Conservation (phyloP, 768 basidiomycete species). For the Boletus barrowsii region DNA sequence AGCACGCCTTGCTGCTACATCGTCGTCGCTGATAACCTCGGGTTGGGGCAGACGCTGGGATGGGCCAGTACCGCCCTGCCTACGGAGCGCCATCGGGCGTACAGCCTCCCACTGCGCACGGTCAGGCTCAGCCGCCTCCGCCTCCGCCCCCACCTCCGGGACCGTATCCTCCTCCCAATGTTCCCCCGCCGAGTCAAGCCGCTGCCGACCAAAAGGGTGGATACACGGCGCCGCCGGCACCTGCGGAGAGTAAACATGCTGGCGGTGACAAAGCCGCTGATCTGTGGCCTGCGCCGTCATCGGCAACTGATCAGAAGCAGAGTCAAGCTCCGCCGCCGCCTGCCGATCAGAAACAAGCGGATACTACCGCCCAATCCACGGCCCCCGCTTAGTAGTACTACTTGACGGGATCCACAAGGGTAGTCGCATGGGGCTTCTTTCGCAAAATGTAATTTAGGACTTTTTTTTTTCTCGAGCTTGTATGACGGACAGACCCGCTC, state of each 20-base stretch:
- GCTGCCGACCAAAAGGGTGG: constrained; percentile 9
- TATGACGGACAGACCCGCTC: not conserved
- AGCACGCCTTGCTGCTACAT: not conserved
- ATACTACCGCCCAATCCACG: not conserved
- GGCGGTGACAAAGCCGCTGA: not conserved
- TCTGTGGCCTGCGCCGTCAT: not conserved
- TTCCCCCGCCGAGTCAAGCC: not conserved
- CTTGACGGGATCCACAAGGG: not conserved
- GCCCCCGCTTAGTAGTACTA: not conserved
- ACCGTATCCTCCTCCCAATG: not conserved
- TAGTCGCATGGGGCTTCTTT: not conserved
- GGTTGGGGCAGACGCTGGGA: constrained; percentile 13
- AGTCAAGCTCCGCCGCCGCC: not conserved
- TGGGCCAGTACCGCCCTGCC: constrained; percentile 15
- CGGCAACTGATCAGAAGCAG: not conserved
- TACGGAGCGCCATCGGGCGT: not conserved
- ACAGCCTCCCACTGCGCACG: not conserved
- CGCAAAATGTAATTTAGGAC: not conserved
- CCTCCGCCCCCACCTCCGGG: not conserved
- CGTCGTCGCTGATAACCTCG: not conserved
- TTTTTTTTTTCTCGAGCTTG: not conserved
- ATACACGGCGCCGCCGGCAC: not conserved
- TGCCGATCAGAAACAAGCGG: constrained; percentile 8
- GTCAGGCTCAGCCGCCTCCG: not conserved
- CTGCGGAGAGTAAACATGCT: not conserved